Evolutionary conservation across 2,329 filamentous ascomycete species (phyloP), one percentile per base, ranked within the genome.

Genomic region (Hypoxylon rubiginosum): DNA sequence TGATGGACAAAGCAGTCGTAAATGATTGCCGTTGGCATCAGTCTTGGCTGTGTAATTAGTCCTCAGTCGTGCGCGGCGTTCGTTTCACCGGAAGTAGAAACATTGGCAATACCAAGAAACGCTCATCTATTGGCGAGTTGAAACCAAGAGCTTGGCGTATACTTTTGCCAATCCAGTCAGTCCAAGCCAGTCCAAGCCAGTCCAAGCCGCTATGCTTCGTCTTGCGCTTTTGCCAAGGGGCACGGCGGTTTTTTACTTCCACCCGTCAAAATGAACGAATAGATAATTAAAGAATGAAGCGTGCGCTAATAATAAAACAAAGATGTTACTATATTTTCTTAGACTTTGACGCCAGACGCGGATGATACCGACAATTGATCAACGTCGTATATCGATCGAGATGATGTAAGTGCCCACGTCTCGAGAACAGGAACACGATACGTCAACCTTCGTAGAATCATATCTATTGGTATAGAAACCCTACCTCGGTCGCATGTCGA

Each of bases 31-130:
- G 67, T 62, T 52, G 43, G 36, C 9, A 52, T 36, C 17, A 56
- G 30, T 53, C 64, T 70, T 67, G 64, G 67, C 67, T 63, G 61
- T 66, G 58, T 62, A 65, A 63, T 61, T 34, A 46, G 52, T 67
- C 48, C 57, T 67, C 46, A 61, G 49, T 60, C 36, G 62, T 64
- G 55, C 51, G 61, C 59, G 56, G 67, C 51, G 26, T 19, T 61
- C 54, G 60, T 66, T 66, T 64, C 63, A 66, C 58, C 36, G 45
- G 19, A 34, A 24, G 24, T 19, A 70, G 64, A 57, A 67, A 62
- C 62, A 68, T 69, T 68, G 69, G 60, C 67, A 71, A 70, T 71
- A 71, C 69, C 69, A 71, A 71, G 69, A 71, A 64, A 54, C 50
- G 52, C 58, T 71, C 67, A 69, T 69, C 64, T 67, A 69, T 64